These are phyloP conservation scores for Lasiosphaeria hispida DNA, from an alignment of 495 filamentous ascomycete genomes.

Conservation along the genomic window DNA sequence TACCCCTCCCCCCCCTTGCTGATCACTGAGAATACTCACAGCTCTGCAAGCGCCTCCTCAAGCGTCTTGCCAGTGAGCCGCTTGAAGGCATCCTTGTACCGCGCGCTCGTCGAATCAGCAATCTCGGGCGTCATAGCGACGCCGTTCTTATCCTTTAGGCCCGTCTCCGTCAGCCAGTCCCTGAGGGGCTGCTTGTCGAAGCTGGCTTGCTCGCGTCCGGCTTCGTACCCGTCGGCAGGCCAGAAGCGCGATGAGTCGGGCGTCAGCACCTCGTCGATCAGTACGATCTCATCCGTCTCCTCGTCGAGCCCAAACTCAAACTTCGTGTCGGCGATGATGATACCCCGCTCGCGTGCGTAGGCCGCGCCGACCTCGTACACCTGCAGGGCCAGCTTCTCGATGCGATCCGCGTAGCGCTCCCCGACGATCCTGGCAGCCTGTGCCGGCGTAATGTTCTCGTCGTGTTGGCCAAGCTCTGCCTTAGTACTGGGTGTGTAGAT, in stretches of 20 bases:
- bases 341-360: conserved; percentile 74
- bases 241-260: conserved; percentile 86
- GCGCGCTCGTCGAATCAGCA: conserved; percentile 56
- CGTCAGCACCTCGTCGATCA: conserved; percentile 91
- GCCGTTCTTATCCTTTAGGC: conserved; percentile 64
- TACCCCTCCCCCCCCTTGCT: neutral
- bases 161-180: conserved; percentile 75
- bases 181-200: conserved; percentile 89
- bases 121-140: conserved; percentile 70
- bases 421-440: conserved; percentile 70
- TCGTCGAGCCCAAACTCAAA: conserved; percentile 67
- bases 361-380: conserved; percentile 72
- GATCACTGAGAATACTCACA: conserved; percentile 2
- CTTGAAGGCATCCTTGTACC: conserved; percentile 45
- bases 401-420: conserved; percentile 65
- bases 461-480: conserved; percentile 76
- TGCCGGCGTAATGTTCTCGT: conserved; percentile 85
- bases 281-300: conserved; percentile 69
- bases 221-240: conserved; percentile 68
- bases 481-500: conserved; percentile 92
- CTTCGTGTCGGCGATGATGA: conserved; percentile 75
- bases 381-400: conserved; percentile 68
- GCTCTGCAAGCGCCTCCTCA: conserved; percentile 35
- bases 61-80: conserved; percentile 42
- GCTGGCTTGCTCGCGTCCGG: conserved; percentile 73